Conservation (phyloP, 108 stramenopile genomes). For the Pseudonitzschia pungens region DNA sequence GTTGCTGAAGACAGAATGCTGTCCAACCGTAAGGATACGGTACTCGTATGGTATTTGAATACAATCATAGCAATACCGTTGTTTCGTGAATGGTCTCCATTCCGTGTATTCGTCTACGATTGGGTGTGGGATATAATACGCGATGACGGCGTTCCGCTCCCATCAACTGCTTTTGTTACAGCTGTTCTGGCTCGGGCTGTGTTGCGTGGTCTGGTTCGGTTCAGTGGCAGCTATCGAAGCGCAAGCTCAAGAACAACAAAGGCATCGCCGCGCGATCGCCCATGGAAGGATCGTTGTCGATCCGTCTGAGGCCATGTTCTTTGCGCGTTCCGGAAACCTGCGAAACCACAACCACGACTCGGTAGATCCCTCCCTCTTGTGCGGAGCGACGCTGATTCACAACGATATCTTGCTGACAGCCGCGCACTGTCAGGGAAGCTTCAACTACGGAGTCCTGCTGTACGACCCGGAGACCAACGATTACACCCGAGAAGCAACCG, state of each 20-base stretch:
- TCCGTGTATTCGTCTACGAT: no score
- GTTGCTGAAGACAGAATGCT: no score
- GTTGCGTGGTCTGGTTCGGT: no score
- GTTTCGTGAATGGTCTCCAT: no score
- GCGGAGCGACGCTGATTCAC: conserved; percentile 27
- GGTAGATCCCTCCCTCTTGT: not conserved
- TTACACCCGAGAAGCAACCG: conserved; percentile 5
- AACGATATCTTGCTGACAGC: conserved; percentile 35
- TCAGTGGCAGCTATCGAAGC: no score
- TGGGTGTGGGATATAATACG: no score
- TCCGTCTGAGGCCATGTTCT: not conserved
- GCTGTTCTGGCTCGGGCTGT: no score
- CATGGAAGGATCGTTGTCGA: conserved; percentile 4
- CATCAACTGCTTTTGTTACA: no score
- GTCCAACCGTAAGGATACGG: no score
- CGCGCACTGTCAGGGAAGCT: conserved; percentile 31
- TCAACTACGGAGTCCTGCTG: conserved; percentile 15
- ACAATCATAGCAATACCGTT: no score
- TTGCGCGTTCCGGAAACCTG: conserved; percentile 1
- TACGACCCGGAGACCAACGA: conserved; percentile 11
- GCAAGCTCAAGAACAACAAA: not conserved
- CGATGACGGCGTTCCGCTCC: no score
- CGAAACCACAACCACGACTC: not conserved
- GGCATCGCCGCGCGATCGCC: conserved; percentile 11
- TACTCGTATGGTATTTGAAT: no score